These are phyloP conservation scores for Ophiostoma sp. DNA, from an alignment of 2,329 filamentous ascomycete genomes.

Conservation along the genomic window DNA sequence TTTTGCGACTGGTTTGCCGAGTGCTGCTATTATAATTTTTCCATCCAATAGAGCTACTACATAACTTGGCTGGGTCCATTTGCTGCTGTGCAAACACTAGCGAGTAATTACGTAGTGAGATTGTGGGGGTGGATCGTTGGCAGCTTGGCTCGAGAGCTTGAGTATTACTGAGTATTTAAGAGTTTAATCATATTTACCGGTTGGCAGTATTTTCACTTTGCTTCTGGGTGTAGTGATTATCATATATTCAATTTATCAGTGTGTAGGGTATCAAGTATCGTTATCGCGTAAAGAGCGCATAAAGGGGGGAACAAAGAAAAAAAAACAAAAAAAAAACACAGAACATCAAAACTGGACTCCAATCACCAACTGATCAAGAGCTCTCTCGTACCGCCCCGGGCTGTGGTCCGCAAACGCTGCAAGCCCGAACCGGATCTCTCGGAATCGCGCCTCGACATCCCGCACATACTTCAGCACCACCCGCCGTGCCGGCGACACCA, in stretches of 20 bases:
- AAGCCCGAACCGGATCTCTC: slow-evolving; percentile 64
- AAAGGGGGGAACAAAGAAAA: not conserved
- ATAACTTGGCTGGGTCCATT: not conserved
- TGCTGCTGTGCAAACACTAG: not conserved
- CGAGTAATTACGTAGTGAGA: not conserved
- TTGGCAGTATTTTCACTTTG: not conserved
- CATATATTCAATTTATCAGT: not conserved
- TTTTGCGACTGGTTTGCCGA: not conserved
- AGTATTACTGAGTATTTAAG: too few relatives aligned
- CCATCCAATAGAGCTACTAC: slow-evolving; percentile 19
- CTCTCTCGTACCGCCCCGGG: slow-evolving; percentile 67
- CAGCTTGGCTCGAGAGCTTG: not conserved
- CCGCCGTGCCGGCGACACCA: slow-evolving; percentile 54
- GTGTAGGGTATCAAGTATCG: slow-evolving; percentile 5
- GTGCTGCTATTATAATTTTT: slow-evolving; percentile 5
- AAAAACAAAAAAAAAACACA: not conserved
- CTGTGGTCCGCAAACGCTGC: slow-evolving; percentile 74
- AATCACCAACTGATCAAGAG: slow-evolving; percentile 52
- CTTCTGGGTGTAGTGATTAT: not conserved
- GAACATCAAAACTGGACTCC: slow-evolving; percentile 19
- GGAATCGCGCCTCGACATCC: slow-evolving; percentile 65
- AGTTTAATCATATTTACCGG: too few relatives aligned
- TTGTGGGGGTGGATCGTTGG: not conserved
- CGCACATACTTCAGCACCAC: slow-evolving; percentile 65
- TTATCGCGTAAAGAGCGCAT: not conserved